Evolutionary conservation across 345 rosid species (phyloP).

Genomic region (Erysimum cheiranthoides): DNA sequence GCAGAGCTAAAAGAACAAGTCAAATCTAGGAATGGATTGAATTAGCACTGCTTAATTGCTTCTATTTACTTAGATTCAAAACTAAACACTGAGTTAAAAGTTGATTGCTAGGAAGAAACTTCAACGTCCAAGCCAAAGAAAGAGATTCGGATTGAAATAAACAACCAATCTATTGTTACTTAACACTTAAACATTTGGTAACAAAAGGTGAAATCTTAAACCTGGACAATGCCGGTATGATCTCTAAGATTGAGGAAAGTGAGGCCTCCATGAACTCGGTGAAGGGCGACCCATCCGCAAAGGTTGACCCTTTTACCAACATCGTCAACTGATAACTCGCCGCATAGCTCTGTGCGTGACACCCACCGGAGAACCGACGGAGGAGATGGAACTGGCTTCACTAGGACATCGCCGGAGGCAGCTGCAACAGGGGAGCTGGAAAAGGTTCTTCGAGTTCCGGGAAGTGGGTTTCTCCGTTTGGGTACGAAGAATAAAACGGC

Average conservation of each 20-base stretch:
- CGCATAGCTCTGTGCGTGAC: constrained; percentile 68
- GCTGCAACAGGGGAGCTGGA: constrained; percentile 41
- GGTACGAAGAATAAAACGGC: constrained; percentile 30
- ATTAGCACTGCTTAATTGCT: background rate
- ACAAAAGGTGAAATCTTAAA: constrained; percentile 2
- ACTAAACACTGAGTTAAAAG: background rate
- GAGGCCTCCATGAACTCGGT: constrained; percentile 88
- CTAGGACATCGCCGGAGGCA: constrained; percentile 28
- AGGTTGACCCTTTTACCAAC: constrained; percentile 84
- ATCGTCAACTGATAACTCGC: constrained; percentile 64
- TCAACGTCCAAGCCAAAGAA: background rate
- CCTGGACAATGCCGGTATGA: constrained; percentile 96
- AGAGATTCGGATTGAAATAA: background rate
- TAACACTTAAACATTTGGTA: background rate
- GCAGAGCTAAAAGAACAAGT: background rate
- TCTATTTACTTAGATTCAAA: background rate
- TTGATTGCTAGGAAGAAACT: background rate
- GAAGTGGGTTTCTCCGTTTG: constrained; percentile 27
- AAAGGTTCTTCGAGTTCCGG: constrained; percentile 38
- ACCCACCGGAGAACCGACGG: constrained; percentile 67
- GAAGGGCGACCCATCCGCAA: constrained; percentile 98
- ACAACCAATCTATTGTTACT: background rate
- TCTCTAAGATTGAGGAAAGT: constrained; percentile 94
- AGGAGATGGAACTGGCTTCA: constrained; percentile 30
- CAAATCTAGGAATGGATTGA: background rate